Base-by-base conservation (phyloP, 352 stramenopile genomes). In the Saprolegnia parasitica region DNA sequence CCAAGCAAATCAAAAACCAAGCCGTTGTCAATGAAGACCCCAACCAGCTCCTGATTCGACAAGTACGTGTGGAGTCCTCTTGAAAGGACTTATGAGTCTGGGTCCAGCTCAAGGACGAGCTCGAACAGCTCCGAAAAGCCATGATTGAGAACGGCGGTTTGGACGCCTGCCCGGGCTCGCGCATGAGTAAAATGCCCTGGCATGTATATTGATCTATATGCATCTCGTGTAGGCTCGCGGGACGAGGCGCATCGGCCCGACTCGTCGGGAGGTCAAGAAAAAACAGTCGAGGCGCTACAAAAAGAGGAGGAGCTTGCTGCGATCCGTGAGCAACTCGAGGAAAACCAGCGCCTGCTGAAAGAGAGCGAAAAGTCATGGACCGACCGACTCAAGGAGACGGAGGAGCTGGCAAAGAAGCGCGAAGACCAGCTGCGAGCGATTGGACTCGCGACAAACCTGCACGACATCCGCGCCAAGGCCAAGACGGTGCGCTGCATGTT, bases 1-100 rank as follows among this genome's bases (percentile, higher is more conserved):
- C 90, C 0, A 97, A 97, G 73, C 86, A 96, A 68, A 97, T 97
- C 71, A 96, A 96, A 68, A 97, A 97, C 74, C 89, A 97, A 65
- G 90, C 89, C 2, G 76, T 96, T 16, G 87, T 97, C 40, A 97
- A 97, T 58, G 91, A 97, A 77, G 90, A 97, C 60, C 89, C 88
- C 6, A 96, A 90, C 42, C 84, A 95, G 71, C 65, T 92, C 60
- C 80, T 96, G 18, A 95, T 96, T 54, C 81, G 87, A 5, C 79
- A 88, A 72, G 79, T 91, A 75, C 8, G 55, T 42, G 1, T 32
- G 1, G 15, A 4, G 5, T 64, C 35, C 4, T 21, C 4, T 64
- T 1, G 15, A 50, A 20, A 24, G 3, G n/a, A 15, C 23, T 21
- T 4, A 50, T 3, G 56, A 24, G 13, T 67, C 5, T 13, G 18